Percentiles rank a stretch among this genome's conserved stretches.
phyloP scores from a whole-genome alignment of 305 asterid species.

The Ilex paraguariensis region DNA sequence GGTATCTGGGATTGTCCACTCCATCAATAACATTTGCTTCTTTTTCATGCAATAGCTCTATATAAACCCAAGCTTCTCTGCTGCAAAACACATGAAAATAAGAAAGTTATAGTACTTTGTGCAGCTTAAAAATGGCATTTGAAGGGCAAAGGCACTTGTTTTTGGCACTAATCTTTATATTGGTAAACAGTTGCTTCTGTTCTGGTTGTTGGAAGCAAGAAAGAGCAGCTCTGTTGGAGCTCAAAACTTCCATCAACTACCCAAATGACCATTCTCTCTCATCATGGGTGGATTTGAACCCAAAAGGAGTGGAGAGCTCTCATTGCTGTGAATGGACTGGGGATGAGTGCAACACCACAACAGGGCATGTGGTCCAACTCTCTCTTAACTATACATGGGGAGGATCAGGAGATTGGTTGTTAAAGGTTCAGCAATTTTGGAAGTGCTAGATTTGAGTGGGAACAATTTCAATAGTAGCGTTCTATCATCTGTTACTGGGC shows the following conservation, averaged over 20 bases:
- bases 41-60: no score
- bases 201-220: conserved; percentile 2
- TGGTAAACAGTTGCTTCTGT: background rate
- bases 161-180: no score
- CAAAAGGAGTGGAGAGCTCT: background rate
- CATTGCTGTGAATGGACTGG: conserved; percentile 1
- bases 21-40: no score
- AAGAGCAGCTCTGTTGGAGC: background rate
- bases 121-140: no score
- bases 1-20: no score
- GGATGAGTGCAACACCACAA: background rate
- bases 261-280: background rate
- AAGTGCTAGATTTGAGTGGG: conserved; percentile 1
- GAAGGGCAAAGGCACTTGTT: no score
- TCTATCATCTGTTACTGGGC: conserved; percentile 6
- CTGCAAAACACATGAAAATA: no score
- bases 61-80: no score
- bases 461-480: background rate
- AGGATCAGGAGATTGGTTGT: background rate
- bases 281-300: background rate
- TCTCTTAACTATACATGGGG: background rate
- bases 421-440: conserved; percentile 1
- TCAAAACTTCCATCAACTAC: background rate
- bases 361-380: background rate
- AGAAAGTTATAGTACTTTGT: no score